A percentile compares a stretch with the other conserved stretches of the same genome.
Conservation (phyloP, 2,329 filamentous ascomycete species). For the Lachnellula arida region DNA sequence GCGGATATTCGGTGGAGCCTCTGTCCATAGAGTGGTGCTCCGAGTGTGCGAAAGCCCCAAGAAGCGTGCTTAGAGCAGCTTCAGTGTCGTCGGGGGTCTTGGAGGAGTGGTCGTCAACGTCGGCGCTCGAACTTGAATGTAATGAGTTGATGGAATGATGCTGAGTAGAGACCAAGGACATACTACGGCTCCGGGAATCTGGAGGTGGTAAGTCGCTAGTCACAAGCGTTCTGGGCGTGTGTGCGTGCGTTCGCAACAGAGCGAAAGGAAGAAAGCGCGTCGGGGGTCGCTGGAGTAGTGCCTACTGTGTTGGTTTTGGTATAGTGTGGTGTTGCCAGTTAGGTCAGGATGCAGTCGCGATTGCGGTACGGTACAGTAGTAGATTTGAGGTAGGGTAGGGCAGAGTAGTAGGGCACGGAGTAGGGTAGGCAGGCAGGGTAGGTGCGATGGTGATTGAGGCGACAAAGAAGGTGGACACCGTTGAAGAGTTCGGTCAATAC, state of each 20-base stretch:
- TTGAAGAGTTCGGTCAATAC: neutral
- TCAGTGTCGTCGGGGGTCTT: slow-evolving; percentile 21
- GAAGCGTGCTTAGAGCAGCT: slow-evolving; percentile 29
- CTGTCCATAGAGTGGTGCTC: slow-evolving; percentile 48
- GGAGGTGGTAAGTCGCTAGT: slow-evolving; percentile 15
- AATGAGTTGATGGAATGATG: slow-evolving; percentile 24
- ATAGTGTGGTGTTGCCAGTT: neutral
- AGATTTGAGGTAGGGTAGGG: too few species aligned
- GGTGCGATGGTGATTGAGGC: neutral
- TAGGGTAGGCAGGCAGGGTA: too few species aligned
- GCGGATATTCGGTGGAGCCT: slow-evolving; percentile 70
- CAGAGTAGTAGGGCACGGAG: too few species aligned
- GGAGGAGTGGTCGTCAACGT: slow-evolving; percentile 5
- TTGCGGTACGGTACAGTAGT: too few species aligned
- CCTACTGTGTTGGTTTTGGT: neutral
- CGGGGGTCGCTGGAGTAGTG: neutral
- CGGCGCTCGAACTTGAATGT: slow-evolving; percentile 15
- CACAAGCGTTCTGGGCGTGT: neutral
- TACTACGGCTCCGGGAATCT: slow-evolving; percentile 27
- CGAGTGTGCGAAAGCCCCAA: slow-evolving; percentile 25
- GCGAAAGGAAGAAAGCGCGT: neutral
- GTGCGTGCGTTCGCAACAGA: too few species aligned
- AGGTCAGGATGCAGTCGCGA: too few species aligned
- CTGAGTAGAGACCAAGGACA: slow-evolving; percentile 32
- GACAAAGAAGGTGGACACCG: neutral